Evolutionary conservation across 768 basidiomycete genomes (phyloP).

Genomic region (Calocybe gangraenosa): DNA sequence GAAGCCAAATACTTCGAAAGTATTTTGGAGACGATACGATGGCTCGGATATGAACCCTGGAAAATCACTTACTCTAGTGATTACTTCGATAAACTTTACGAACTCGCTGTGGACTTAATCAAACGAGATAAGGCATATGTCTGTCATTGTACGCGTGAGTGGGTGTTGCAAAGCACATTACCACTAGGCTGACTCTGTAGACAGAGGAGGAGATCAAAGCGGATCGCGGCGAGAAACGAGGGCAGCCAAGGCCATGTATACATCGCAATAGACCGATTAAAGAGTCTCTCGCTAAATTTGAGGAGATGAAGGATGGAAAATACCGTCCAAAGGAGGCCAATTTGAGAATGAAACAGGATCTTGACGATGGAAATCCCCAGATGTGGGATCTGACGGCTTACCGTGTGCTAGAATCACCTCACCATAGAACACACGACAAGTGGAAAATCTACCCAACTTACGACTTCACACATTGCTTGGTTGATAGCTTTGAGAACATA

Average conservation of each 20-base stretch:
- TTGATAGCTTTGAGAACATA: slow-evolving; percentile 98
- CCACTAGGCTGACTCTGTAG: background rate
- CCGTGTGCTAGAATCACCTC: slow-evolving; percentile 83
- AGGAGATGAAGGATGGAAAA: slow-evolving; percentile 86
- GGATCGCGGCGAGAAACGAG: slow-evolving; percentile 81
- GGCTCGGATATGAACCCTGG: slow-evolving; percentile 98
- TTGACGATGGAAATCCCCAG: slow-evolving; percentile 89
- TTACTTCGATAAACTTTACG: slow-evolving; percentile 85
- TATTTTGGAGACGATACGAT: slow-evolving; percentile 90
- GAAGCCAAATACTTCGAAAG: slow-evolving; percentile 96
- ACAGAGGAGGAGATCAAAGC: slow-evolving; percentile 90
- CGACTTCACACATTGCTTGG: slow-evolving; percentile 97
- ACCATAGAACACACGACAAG: slow-evolving; percentile 88
- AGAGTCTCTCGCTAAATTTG: slow-evolving; percentile 86
- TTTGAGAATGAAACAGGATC: slow-evolving; percentile 95
- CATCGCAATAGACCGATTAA: slow-evolving; percentile 83
- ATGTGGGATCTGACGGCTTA: slow-evolving; percentile 99
- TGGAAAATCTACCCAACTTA: slow-evolving; percentile 99
- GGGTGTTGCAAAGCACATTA: background rate
- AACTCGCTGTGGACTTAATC: slow-evolving; percentile 84
- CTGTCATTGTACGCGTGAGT: slow-evolving; percentile 92
- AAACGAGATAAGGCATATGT: slow-evolving; percentile 91
- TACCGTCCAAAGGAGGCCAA: slow-evolving; percentile 92
- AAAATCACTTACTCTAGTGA: slow-evolving; percentile 99
- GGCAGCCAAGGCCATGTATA: slow-evolving; percentile 77